phyloP scores from a whole-genome alignment of 257 asterid species.

The Ilex asprella region DNA sequence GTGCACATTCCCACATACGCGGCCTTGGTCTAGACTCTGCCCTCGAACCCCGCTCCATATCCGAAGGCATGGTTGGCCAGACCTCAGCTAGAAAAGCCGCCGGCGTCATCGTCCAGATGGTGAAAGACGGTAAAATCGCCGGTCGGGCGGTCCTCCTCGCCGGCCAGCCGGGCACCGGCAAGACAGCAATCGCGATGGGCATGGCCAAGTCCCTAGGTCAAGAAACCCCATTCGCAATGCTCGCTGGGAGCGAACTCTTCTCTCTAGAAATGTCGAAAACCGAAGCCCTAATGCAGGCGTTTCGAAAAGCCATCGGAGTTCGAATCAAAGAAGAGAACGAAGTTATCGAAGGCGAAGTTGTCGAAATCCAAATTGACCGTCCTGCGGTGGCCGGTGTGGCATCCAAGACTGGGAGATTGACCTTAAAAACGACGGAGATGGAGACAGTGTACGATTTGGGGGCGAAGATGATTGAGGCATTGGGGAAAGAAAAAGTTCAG shows the following conservation, averaged over 20 bases:
- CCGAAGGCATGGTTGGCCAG: slow-evolving; percentile 94
- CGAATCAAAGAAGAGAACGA: slow-evolving; percentile 82
- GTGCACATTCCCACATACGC: slow-evolving; percentile 85
- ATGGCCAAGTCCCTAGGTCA: slow-evolving; percentile 85
- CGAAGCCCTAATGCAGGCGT: slow-evolving; percentile 85
- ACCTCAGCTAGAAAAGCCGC: slow-evolving; percentile 75
- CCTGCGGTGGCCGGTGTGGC: slow-evolving; percentile 80
- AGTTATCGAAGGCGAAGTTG: slow-evolving; percentile 91
- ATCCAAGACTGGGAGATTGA: slow-evolving; percentile 72
- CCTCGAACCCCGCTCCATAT: slow-evolving; percentile 61
- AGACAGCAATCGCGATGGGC: slow-evolving; percentile 90
- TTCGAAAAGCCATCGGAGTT: slow-evolving; percentile 78
- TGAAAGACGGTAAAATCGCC: slow-evolving; percentile 70
- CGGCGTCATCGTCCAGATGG: slow-evolving; percentile 76
- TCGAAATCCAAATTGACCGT: slow-evolving; percentile 68
- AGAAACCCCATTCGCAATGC: slow-evolving; percentile 88
- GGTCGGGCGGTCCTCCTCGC: slow-evolving; percentile 78
- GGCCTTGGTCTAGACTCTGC: slow-evolving; percentile 80
- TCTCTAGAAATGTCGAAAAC: slow-evolving; percentile 88
- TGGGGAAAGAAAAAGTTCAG: slow-evolving; percentile 88
- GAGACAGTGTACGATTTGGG: slow-evolving; percentile 85
- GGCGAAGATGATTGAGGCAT: slow-evolving; percentile 80
- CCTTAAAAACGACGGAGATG: slow-evolving; percentile 83
- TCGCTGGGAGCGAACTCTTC: slow-evolving; percentile 84
- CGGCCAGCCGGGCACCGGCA: slow-evolving; percentile 82